Evolutionary conservation across 495 filamentous ascomycete genomes (phyloP).

Genomic region (Aspergillus olivimuriae): DNA sequence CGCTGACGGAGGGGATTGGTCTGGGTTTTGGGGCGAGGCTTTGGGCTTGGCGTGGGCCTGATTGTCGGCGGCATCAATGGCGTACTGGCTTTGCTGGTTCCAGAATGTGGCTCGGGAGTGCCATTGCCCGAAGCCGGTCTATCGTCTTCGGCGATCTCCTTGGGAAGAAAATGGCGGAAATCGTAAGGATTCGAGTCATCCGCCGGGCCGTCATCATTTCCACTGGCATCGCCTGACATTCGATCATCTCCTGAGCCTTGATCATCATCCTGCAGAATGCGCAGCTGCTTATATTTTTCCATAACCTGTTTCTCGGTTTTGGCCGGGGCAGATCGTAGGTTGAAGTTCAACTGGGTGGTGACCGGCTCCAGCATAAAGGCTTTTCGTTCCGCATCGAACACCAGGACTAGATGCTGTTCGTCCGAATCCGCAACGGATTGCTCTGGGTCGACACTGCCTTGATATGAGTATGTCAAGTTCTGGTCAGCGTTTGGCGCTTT

Average conservation of each 20-base stretch:
- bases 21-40: slow-evolving; percentile 18
- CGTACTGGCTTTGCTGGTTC: slow-evolving; percentile 29
- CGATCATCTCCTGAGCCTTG: slow-evolving; percentile 35
- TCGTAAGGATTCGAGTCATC: slow-evolving; percentile 53
- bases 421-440: slow-evolving; percentile 20
- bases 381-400: slow-evolving; percentile 47
- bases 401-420: slow-evolving; percentile 38
- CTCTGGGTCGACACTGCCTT: slow-evolving; percentile 41
- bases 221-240: slow-evolving; percentile 29
- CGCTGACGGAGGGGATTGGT: slow-evolving; percentile 33
- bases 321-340: slow-evolving; percentile 44
- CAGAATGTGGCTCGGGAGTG: slow-evolving; percentile 32
- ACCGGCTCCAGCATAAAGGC: slow-evolving; percentile 48
- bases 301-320: slow-evolving; percentile 40
- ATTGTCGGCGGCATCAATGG: slow-evolving; percentile 21
- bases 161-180: slow-evolving; percentile 51
- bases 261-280: slow-evolving; percentile 36
- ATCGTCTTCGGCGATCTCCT: slow-evolving; percentile 27
- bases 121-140: slow-evolving; percentile 30
- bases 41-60: slow-evolving; percentile 25
- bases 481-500: slow-evolving; percentile 38
- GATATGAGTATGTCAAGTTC: slow-evolving; percentile 41
- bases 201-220: slow-evolving; percentile 38
- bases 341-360: slow-evolving; percentile 49
- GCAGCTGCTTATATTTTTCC: slow-evolving; percentile 41